Base-by-base conservation (phyloP, 768 basidiomycete species). In the Tricholoma terreum region DNA sequence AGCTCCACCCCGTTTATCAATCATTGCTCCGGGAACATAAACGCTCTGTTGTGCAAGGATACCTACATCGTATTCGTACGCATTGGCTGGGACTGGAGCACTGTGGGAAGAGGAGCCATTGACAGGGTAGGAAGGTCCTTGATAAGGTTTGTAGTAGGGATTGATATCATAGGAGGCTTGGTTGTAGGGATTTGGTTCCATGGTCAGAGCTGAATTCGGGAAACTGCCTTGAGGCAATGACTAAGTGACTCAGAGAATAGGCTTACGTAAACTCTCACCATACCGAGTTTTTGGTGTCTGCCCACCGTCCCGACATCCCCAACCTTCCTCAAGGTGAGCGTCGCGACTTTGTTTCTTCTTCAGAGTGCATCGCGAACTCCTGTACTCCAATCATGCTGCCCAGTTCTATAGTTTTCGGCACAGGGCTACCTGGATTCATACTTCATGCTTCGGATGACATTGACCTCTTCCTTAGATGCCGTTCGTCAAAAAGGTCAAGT, bases 401-500 rank as follows among this genome's bases (percentile, higher is more conserved):
- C 14, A 17, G 19, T 33, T 50, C 14, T 31, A 36, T 21, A 17
- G 30, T 46, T 22, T 59, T 48, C 14, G 40, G 12, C 33, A 42
- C 17, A 24, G 34, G 45, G 49, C 61, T 53, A 48, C 63, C 61
- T 69, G 66, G 77, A 67, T 79, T 77, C 61, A 56, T 11, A 35
- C 38, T 33, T 35, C 30, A 40, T 31, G 21, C 17, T 55, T 46
- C 65, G 70, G 79, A 80, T 80, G 70, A 63, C 67, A 46, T 48
- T 30, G 43, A 51, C 21, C 56, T 53, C 36, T 40, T 45, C 49
- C 30, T 22, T 53, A 82, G 80, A 92, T 93, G 96, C 96, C 95
- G 60, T 98, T 97, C 84, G 90, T 97, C 81, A 98, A 98, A 81
- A 88, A 89, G 65, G 74, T 95, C 80, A 98, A 99, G 83, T 91